Evolutionary conservation across 345 rosid genomes (phyloP).

Genomic region (Populus nigra): DNA sequence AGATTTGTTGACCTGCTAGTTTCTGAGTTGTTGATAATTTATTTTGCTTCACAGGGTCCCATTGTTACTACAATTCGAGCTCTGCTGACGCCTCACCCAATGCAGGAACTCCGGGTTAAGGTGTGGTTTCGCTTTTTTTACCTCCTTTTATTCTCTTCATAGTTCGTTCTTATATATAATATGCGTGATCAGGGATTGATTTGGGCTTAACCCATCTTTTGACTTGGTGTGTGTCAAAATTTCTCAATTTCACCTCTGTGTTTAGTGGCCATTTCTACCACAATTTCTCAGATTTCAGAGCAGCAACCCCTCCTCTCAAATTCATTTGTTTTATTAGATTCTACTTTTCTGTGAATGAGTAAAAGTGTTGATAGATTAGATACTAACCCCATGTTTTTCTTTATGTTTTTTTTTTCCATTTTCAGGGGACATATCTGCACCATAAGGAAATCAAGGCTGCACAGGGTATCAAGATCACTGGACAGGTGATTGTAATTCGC

Average conservation of each 20-base stretch:
- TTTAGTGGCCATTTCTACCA: too few species aligned
- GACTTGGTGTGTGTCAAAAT: too few species aligned
- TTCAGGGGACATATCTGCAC: constrained; percentile 83
- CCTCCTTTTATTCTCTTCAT: not conserved
- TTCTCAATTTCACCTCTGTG: too few species aligned
- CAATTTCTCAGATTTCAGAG: too few species aligned
- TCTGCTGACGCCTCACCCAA: constrained; percentile 90
- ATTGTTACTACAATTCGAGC: constrained; percentile 85
- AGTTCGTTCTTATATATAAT: not conserved
- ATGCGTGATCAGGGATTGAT: too few species aligned
- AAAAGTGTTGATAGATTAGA: not conserved
- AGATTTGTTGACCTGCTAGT: constrained; percentile 3
- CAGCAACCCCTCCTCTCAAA: too few species aligned
- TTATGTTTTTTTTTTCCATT: not conserved
- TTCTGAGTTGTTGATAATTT: constrained; percentile 8
- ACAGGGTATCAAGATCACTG: constrained; percentile 87
- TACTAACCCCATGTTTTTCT: not conserved
- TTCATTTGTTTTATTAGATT: too few species aligned
- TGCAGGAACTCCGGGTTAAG: constrained; percentile 96
- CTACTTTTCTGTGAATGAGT: not conserved
- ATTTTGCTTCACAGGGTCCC: constrained; percentile 60
- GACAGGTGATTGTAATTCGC: constrained; percentile 54
- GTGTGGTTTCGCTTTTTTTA: constrained; percentile 26
- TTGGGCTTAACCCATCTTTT: not conserved
- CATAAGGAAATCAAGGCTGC: constrained; percentile 91